These are phyloP conservation scores for Microglena sp. DNA, from an alignment of 139 green algal genomes.

Conservation along the genomic window DNA sequence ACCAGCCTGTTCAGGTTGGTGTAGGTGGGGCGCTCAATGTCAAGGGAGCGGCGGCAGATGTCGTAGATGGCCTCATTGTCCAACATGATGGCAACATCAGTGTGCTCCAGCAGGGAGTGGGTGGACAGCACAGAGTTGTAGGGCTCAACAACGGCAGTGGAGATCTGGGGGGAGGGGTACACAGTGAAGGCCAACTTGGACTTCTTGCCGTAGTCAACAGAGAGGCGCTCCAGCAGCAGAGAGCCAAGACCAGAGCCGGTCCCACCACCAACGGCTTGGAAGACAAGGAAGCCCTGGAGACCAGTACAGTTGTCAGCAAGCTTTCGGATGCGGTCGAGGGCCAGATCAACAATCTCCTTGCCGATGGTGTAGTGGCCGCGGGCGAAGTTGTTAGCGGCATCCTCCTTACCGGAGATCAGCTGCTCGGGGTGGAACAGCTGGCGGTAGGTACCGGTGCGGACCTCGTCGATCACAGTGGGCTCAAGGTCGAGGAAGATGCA, in stretches of 20 bases:
- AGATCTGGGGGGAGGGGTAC: slow-evolving; percentile 89
- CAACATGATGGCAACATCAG: slow-evolving; percentile 93
- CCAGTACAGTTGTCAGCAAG: slow-evolving; percentile 94
- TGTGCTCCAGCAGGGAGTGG: slow-evolving; percentile 95
- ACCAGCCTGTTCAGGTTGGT: slow-evolving; percentile 93
- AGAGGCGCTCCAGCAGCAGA: slow-evolving; percentile 93
- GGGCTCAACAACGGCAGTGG: slow-evolving; percentile 88
- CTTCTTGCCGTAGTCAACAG: slow-evolving; percentile 99
- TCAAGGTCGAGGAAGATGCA: slow-evolving; percentile 93
- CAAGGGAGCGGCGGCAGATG: slow-evolving; percentile 91
- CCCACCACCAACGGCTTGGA: slow-evolving; percentile 91
- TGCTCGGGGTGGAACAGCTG: slow-evolving; percentile 98
- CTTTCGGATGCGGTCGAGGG: slow-evolving; percentile 72
- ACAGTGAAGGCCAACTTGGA: slow-evolving; percentile 98
- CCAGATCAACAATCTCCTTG: slow-evolving; percentile 95
- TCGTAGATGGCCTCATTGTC: slow-evolving; percentile 98
- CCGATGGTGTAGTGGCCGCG: slow-evolving; percentile 88
- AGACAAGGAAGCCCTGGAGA: slow-evolving; percentile 95
- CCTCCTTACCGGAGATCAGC: slow-evolving; percentile 96
- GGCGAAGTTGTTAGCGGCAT: slow-evolving; percentile 80
- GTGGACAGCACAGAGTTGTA: slow-evolving; percentile 97
- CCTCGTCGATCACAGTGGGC: slow-evolving; percentile 93
- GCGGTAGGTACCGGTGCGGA: slow-evolving; percentile 90
- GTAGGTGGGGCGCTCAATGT: slow-evolving; percentile 82
- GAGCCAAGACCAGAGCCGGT: slow-evolving; percentile 93